Conservation (phyloP, 2,329 filamentous ascomycete species). For the Kalaharituber pfeilii region DNA sequence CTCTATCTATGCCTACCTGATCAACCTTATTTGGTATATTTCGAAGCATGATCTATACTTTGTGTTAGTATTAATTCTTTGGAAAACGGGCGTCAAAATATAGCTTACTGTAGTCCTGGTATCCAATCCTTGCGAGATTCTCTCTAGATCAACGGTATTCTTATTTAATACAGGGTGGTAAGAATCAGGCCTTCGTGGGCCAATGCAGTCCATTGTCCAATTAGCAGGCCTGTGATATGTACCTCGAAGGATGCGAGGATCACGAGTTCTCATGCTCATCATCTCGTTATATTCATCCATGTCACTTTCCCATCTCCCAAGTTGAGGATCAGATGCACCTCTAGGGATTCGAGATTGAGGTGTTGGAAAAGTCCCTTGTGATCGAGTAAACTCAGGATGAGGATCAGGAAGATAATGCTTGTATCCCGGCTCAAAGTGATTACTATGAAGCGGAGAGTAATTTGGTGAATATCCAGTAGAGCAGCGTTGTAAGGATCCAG, state of each 20-base stretch:
- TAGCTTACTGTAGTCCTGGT: constrained; percentile 18
- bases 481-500: neutral
- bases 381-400: neutral
- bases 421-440: neutral
- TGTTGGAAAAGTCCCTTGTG: neutral
- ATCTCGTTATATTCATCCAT: neutral
- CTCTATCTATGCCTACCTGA: constrained; percentile 31
- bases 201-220: neutral
- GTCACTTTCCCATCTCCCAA: neutral
- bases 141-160: constrained; percentile 19
- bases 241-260: neutral
- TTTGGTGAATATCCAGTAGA: neutral
- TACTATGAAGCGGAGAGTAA: neutral
- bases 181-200: neutral
- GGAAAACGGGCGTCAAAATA: neutral
- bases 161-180: constrained; percentile 5
- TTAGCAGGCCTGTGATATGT: neutral
- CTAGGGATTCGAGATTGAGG: neutral
- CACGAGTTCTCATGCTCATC: neutral
- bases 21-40: constrained; percentile 89
- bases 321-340: neutral
- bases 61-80: no score
- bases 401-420: neutral
- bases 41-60: constrained; percentile 70
- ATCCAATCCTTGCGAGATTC: constrained; percentile 15